Percentiles rank a stretch among this genome's conserved stretches.
These are phyloP conservation scores for Thelephora terrestris DNA, from an alignment of 1,284 basidiomycete species.

Conservation along the genomic window DNA sequence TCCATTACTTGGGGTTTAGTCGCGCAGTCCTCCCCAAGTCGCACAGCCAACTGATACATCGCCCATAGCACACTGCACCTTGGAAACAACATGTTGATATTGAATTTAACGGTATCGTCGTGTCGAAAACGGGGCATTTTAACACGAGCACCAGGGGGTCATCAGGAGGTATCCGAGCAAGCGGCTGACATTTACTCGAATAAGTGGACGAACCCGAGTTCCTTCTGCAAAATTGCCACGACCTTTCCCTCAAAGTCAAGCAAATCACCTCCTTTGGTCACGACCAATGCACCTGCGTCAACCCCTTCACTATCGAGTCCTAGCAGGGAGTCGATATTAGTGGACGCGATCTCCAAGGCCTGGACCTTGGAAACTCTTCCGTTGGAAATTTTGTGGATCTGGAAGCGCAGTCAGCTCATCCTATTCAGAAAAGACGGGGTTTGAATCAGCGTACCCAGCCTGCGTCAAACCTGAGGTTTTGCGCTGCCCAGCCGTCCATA, in stretches of 20 bases:
- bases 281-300: conserved; percentile 39
- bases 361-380: conserved; percentile 39
- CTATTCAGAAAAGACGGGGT: neutral
- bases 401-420: conserved; percentile 1
- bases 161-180: too few relatives aligned
- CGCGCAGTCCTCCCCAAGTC: too few relatives aligned
- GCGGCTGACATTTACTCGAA: conserved; percentile 16
- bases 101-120: too few relatives aligned
- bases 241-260: conserved; percentile 41
- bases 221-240: conserved; percentile 29
- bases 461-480: conserved; percentile 63
- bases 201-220: neutral
- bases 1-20: too few relatives aligned
- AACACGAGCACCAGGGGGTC: too few relatives aligned
- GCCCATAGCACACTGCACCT: too few relatives aligned
- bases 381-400: conserved; percentile 13
- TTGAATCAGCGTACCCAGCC: conserved; percentile 43
- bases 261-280: conserved; percentile 41
- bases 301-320: conserved; percentile 32
- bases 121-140: too few relatives aligned
- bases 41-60: too few relatives aligned
- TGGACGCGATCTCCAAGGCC: conserved; percentile 48
- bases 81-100: too few relatives aligned
- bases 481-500: conserved; percentile 45
- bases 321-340: conserved; percentile 57